Percentiles rank a stretch among this genome's conserved stretches.
Conservation (phyloP, 2,329 filamentous ascomycete species). For the Magnaporthiopsis poae region DNA sequence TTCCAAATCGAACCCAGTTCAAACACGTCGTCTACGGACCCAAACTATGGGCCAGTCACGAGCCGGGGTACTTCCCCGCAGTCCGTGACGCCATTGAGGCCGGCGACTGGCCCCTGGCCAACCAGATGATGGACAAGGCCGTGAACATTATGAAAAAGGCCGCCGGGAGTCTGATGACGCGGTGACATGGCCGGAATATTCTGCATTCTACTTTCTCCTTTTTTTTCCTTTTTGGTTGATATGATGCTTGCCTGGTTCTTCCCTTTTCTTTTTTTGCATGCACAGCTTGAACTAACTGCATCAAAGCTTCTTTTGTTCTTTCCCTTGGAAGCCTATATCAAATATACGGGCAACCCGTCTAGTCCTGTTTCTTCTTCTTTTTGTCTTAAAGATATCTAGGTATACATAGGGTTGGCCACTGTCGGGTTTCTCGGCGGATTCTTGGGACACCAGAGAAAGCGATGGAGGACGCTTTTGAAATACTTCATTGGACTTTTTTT, state of each 20-base stretch:
- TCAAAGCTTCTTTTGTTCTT: background rate
- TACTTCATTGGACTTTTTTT: background rate
- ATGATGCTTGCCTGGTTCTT: background rate
- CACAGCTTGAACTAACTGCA: background rate
- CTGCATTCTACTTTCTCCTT: background rate
- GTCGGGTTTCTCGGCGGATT: background rate
- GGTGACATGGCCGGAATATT: background rate
- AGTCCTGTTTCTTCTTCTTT: background rate
- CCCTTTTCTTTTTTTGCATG: background rate
- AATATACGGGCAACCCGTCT: background rate
- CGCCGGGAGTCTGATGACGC: background rate
- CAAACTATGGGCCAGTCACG: conserved; percentile 61
- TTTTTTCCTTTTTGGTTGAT: background rate
- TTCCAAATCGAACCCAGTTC: conserved; percentile 82
- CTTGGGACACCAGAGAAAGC: background rate
- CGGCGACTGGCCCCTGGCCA: conserved; percentile 59
- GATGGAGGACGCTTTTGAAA: background rate
- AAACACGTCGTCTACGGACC: conserved; percentile 88
- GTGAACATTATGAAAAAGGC: conserved; percentile 48
- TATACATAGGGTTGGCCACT: background rate
- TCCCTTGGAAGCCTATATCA: background rate
- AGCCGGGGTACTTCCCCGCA: conserved; percentile 66
- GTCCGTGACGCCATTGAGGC: conserved; percentile 70
- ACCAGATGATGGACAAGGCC: conserved; percentile 60
- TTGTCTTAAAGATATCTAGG: background rate